Base-by-base conservation (phyloP, 2,329 filamentous ascomycete genomes). In the Sarocladiaceae sp. region DNA sequence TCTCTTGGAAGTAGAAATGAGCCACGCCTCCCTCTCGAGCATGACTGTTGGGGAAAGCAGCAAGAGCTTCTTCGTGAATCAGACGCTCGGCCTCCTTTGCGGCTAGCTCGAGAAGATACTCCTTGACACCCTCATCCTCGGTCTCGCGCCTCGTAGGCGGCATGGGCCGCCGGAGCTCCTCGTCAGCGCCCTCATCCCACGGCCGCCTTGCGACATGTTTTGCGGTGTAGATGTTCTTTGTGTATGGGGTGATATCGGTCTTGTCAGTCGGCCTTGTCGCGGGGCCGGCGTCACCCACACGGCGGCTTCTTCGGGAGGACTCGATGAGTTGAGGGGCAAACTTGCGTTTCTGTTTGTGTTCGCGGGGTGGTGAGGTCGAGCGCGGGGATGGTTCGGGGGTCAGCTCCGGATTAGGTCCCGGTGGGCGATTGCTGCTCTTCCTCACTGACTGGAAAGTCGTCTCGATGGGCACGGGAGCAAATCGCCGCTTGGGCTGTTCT, bases 321-420 rank as follows among this genome's bases (percentile, higher is more conserved):
- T 93, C 90, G 56, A 96, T 85, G 52, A 96, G 74, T 61, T 93
- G 86, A 12, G 90, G 90, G 26, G 85, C 79, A 66, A 95, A 96
- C 54, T 72, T 71, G 56, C 77, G 74, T 25, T 59, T 71, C 62
- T 39, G 72, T 66, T 37, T 73, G 65, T 52, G 71, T 60, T 59
- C 71, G 68, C 39, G 70, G 67, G 2, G 73, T 28, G 33, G 47
- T 2, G 76, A 75, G 5, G 73, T 69, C 11, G 76, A 74, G 51
- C 75, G 75, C 37, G 78, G 77, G 46, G 76, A 79, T 15, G 75
- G 71, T 57, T 78, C 75, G 22, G 78, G 76, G 0, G 79, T 82
- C 26, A 77, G 73, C 59, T 84, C 83, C 48, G 82, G 78, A 29
- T 78, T 80, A 33, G 78, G 78, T 52, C 78, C 76, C 60, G 39